Base-by-base conservation (phyloP, 108 stramenopile species). In the Cyclotella baltica region DNA sequence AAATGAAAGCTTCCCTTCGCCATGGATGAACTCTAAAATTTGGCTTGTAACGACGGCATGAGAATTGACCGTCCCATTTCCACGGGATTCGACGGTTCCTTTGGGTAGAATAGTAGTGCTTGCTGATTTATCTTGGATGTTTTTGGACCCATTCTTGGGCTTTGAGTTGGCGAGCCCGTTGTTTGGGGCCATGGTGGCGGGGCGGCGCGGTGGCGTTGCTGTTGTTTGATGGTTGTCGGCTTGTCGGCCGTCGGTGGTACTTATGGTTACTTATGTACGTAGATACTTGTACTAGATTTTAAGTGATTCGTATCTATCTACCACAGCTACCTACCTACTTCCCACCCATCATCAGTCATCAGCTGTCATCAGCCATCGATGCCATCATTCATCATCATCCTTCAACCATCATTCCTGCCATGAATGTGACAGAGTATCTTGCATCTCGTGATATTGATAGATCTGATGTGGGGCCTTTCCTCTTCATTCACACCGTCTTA, bases 1-100 rank as follows among this genome's bases (percentile, higher is more conserved):
- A n/a, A 76, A 59, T 35, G 53, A 28, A 71, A 43, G 52, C 46
- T 51, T 38, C 47, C 79, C 55, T 62, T 62, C 62, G 8, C 81
- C 81, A 19, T 43, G 38, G 16, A 90, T 29, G 46, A 90, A 90
- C 20, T 46, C 76, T 70, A 76, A 55, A 58, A 90, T 90, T 51
- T 90, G 80, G 10, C 62, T 55, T 1, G 76, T 77, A 22, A 81
- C 70, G 25, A 70, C 55, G 20, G 75, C 62, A 16, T 59, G 58
- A 18, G 68, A 71, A 16, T 74, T 66, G 53, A 34, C 9, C 3
- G 72, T 66, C 16, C 50, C 72, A 30, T 61, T 71, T 38, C 74
- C 55, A 59, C 84, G 79, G 11, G 77, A 61, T 72, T 85, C 84
- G 47, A 85, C 73, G 16, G 70, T 63, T 40, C 84, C 84, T 8